Percentiles rank a stretch among this genome's conserved stretches.
Conservation (phyloP, 2,329 filamentous ascomycete species). For the Penicillium capsulatum region DNA sequence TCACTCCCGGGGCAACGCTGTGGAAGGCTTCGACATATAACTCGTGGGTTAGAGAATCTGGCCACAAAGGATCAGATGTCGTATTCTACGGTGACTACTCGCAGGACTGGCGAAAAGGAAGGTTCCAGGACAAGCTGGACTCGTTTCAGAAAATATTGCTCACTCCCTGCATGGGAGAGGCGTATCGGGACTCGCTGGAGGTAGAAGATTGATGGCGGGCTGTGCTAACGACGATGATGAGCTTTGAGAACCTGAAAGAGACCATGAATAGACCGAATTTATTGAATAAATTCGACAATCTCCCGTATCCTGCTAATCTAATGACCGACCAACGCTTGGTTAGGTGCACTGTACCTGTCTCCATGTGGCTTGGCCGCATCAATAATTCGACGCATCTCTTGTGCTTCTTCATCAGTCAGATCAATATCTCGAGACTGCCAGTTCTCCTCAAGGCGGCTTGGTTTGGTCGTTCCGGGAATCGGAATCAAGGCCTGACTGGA, state of each 20-base stretch:
- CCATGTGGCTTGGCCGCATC: slow-evolving; percentile 38
- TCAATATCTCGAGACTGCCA: slow-evolving; percentile 37
- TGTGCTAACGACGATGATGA: too few relatives aligned
- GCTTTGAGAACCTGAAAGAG: too few relatives aligned
- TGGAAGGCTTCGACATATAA: slow-evolving; percentile 4
- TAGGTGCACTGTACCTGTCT: slow-evolving; percentile 30
- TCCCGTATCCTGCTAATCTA: too few relatives aligned
- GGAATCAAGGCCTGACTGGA: slow-evolving; percentile 43
- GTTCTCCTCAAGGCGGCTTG: slow-evolving; percentile 39
- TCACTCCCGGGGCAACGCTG: background rate
- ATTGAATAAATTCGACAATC: too few relatives aligned
- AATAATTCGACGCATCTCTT: slow-evolving; percentile 40
- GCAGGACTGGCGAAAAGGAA: slow-evolving; percentile 5
- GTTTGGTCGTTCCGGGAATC: slow-evolving; percentile 47
- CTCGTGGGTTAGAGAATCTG: slow-evolving; percentile 3
- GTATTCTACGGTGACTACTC: slow-evolving; percentile 11
- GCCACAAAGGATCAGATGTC: background rate
- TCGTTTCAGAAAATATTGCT: slow-evolving; percentile 8
- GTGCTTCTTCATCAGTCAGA: slow-evolving; percentile 37
- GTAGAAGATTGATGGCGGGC: background rate
- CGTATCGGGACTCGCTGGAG: slow-evolving; percentile 4
- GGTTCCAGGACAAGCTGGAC: slow-evolving; percentile 2
- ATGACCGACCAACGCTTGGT: slow-evolving; percentile 27
- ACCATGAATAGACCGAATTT: too few relatives aligned
- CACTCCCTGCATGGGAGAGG: slow-evolving; percentile 6